phyloP scores from a whole-genome alignment of 1,139 yeast genomes.

The Lodderomyces elongisporus region DNA sequence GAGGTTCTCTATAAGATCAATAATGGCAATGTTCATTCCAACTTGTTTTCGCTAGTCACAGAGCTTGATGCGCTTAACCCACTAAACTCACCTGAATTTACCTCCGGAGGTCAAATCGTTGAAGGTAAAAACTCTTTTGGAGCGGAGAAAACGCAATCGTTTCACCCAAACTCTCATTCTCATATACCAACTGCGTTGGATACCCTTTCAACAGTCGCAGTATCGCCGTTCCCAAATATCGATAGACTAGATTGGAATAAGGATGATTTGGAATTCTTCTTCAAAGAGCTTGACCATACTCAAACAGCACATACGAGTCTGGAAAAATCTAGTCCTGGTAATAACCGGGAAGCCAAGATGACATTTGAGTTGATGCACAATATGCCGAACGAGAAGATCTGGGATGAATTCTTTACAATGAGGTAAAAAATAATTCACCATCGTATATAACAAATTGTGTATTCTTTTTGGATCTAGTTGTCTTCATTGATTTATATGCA shows the following conservation, averaged over 20 bases:
- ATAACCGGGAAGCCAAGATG: slow-evolving; percentile 42
- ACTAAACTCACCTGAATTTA: background rate
- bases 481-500: too few species aligned
- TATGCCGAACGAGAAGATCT: slow-evolving; percentile 58
- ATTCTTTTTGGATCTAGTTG: too few species aligned
- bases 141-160: background rate
- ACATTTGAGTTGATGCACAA: slow-evolving; percentile 61
- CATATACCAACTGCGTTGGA: background rate
- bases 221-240: background rate
- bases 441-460: too few species aligned
- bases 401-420: slow-evolving; percentile 69
- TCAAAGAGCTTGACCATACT: slow-evolving; percentile 32
- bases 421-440: slow-evolving; percentile 3
- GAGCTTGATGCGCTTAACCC: slow-evolving; percentile 11
- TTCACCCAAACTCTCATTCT: background rate
- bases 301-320: slow-evolving; percentile 11
- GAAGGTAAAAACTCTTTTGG: background rate
- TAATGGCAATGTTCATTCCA: slow-evolving; percentile 32
- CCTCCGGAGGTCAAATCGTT: background rate
- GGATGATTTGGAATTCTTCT: slow-evolving; percentile 38
- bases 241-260: slow-evolving; percentile 10
- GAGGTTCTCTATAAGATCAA: slow-evolving; percentile 17
- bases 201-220: background rate
- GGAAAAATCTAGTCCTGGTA: slow-evolving; percentile 3
- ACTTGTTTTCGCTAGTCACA: slow-evolving; percentile 27